Percentiles rank a stretch among this genome's conserved stretches.
Conservation (phyloP, 2,329 filamentous ascomycete genomes). For the Macrophomina pseudophaseolina region DNA sequence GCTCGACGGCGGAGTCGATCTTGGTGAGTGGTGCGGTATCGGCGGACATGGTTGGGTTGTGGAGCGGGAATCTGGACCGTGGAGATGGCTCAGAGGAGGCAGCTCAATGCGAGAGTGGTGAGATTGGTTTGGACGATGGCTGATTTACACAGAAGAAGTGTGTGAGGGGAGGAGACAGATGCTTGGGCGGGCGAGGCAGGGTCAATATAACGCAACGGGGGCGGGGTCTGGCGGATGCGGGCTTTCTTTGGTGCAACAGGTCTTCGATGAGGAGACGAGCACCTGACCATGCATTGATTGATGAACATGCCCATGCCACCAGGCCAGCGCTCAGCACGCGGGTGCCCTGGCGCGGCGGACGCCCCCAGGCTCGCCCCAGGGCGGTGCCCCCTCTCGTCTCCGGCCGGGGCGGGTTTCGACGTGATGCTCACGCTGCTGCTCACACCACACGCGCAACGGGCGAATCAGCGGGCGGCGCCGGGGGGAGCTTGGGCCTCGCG, state of each 20-base stretch:
- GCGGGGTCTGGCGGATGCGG: conserved; percentile 25
- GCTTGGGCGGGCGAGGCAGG: conserved; percentile 21
- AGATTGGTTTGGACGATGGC: not conserved
- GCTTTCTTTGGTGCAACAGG: conserved; percentile 26
- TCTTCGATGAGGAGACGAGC: conserved; percentile 27
- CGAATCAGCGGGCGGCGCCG: conserved; percentile 13
- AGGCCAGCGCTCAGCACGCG: not conserved
- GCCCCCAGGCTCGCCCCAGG: conserved; percentile 18
- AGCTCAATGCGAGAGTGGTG: conserved; percentile 4
- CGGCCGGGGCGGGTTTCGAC: conserved; percentile 4
- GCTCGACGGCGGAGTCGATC: conserved; percentile 89
- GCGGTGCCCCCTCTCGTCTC: not conserved
- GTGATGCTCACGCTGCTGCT: conserved; percentile 24
- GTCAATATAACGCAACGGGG: conserved; percentile 22
- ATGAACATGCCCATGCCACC: conserved; percentile 9
- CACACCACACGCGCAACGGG: conserved; percentile 25
- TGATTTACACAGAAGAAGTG: conserved; percentile 10
- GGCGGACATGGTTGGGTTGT: conserved; percentile 24
- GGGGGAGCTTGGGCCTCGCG: conserved; percentile 15
- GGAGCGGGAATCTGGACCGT: conserved; percentile 10
- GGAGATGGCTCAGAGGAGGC: not conserved
- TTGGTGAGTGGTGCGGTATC: conserved; percentile 56
- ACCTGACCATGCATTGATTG: conserved; percentile 14
- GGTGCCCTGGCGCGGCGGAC: not conserved
- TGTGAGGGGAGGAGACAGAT: conserved; percentile 5